A percentile compares a stretch with the other conserved stretches of the same genome.
phyloP scores from a whole-genome alignment of 1,139 yeast genomes.

The Candida sojae region DNA sequence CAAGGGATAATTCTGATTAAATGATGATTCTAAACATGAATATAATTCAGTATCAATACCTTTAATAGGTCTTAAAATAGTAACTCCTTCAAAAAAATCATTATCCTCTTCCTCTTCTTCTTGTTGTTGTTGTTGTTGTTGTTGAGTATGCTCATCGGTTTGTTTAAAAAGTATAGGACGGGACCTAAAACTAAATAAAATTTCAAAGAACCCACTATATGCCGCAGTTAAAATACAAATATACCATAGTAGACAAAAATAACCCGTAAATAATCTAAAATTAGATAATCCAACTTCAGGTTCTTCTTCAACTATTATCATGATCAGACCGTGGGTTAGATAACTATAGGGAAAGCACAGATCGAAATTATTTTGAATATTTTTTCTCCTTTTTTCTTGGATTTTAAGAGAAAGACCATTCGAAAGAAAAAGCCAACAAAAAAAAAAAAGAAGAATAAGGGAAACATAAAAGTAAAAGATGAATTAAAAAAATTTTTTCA shows the following conservation, averaged over 20 bases:
- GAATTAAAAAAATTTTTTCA: too few relatives aligned
- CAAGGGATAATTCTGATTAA: conserved; percentile 66
- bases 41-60: conserved; percentile 81
- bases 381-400: neutral
- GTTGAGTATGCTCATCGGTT: neutral
- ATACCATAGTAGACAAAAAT: conserved; percentile 42
- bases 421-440: neutral
- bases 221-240: conserved; percentile 45
- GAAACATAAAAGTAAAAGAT: too few relatives aligned
- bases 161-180: conserved; percentile 20
- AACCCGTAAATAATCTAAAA: conserved; percentile 12
- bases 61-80: conserved; percentile 79
- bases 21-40: conserved; percentile 67
- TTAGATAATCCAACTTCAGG: neutral
- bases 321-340: neutral
- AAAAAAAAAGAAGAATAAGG: neutral
- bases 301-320: neutral
- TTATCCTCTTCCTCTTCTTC: conserved; percentile 1
- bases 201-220: conserved; percentile 48
- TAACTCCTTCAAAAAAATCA: conserved; percentile 59
- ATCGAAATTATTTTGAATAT: neutral
- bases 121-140: neutral
- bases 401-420: neutral
- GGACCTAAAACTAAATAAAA: conserved; percentile 35
- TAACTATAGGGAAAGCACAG: neutral